Percentiles rank a stretch among this genome's conserved stretches.
Evolutionary conservation across 768 basidiomycete species (phyloP).

Genomic region (Termitomyces sp.): DNA sequence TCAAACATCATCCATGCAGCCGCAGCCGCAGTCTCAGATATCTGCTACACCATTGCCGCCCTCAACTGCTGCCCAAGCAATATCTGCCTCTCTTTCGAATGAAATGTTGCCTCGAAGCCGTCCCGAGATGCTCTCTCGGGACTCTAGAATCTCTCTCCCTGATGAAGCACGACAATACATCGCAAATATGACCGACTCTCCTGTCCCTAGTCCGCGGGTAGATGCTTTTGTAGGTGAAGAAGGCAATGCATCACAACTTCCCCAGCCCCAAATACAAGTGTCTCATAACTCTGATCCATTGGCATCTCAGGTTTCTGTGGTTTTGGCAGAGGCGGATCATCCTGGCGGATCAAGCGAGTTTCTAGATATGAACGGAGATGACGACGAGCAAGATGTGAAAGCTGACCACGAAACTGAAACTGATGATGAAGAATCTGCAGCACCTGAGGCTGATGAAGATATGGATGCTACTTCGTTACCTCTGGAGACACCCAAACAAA

Average conservation of each 20-base stretch:
- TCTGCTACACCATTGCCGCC: constrained; percentile 17
- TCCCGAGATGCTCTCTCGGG: constrained; percentile 44
- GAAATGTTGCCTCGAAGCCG: constrained; percentile 32
- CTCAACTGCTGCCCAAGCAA: constrained; percentile 17
- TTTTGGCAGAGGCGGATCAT: constrained; percentile 10
- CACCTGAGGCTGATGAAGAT: constrained; percentile 31
- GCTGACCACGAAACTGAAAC: constrained; percentile 31
- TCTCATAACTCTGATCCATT: constrained; percentile 1
- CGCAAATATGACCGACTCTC: constrained; percentile 63
- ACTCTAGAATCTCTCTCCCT: constrained; percentile 68
- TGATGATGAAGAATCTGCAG: constrained; percentile 16
- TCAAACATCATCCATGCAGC: neutral
- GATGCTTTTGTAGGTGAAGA: constrained; percentile 33
- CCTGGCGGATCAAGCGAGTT: constrained; percentile 45
- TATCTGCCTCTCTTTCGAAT: constrained; percentile 19
- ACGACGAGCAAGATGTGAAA: constrained; percentile 40
- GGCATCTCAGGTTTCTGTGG: constrained; percentile 2
- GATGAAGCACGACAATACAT: constrained; percentile 78
- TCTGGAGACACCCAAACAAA: constrained; percentile 8
- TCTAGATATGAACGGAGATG: constrained; percentile 58
- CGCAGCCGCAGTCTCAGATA: neutral
- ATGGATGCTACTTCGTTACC: constrained; percentile 15
- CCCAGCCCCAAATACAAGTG: constrained; percentile 8
- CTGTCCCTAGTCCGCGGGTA: constrained; percentile 49
- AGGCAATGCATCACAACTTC: constrained; percentile 6